Base-by-base conservation (phyloP, 83 land plant genomes). In the Diphasiastrum complanatum region DNA sequence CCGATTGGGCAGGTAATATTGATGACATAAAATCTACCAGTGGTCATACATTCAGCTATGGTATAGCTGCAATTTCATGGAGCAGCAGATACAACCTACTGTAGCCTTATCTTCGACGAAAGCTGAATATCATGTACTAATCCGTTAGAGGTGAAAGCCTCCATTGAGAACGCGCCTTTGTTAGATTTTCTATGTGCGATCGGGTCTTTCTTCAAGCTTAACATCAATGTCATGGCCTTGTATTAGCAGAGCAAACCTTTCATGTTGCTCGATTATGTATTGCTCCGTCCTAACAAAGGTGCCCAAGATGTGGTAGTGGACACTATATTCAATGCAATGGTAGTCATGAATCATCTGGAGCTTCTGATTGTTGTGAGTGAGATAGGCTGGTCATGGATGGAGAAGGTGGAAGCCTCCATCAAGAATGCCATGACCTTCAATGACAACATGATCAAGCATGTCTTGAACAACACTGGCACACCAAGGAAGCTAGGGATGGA, bases 351-450 rank as follows among this genome's bases (percentile, higher is more conserved):
- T 33, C 63, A 76, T 67, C 73, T 86, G 0, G 80, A 84, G 16
- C 29, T 89, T 0, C 75, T 75, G 1, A 27, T 89, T 5, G 64
- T 79, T 12, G 92, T 89, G 1, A 50, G 78, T 10, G 96, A 89
- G 65, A 70, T 87, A 4, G 99, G 99, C 23, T 95, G 99, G 99
- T 96, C 99, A 18, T 79, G 85, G 0, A 64, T 55, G 40, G 96
- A 96, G 2, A 85, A 93, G 68, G 73, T 77, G 4, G 91, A 81
- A n/a, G 90, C 95, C 1, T 80, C 95, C 0, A 10, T 71, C 0
- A 77, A 83, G 4, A 87, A 92, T 58, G 93, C 97, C 2, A 60
- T 75, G 23, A 79, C 76, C 10, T 87, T 80, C 68, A 87, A 85
- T 32, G 74, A 80, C 40, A 92, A 87, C 47, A 49, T 92, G 14